Evolutionary conservation across 148 eudicot species (phyloP).

Genomic region (Rhododendron griersonianum): DNA sequence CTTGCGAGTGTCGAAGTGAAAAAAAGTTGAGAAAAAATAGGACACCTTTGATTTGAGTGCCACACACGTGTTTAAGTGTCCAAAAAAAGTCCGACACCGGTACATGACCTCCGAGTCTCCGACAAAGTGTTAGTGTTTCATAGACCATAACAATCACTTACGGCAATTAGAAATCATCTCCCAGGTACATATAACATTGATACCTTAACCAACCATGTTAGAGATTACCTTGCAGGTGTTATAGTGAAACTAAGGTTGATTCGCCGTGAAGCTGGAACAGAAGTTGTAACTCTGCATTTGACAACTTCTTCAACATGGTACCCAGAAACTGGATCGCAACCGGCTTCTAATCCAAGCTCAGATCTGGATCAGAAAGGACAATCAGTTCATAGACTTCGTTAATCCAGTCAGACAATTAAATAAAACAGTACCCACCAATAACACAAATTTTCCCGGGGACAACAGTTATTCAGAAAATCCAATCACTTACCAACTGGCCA

Average conservation of each 20-base stretch:
- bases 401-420: neutral
- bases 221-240: slow-evolving; percentile 44
- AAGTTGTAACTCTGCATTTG: slow-evolving; percentile 87
- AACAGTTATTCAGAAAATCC: neutral
- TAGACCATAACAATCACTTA: neutral
- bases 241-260: slow-evolving; percentile 81
- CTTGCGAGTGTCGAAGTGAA: neutral
- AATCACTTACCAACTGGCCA: neutral
- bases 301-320: slow-evolving; percentile 97
- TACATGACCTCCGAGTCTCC: neutral
- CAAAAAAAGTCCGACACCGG: neutral
- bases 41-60: neutral
- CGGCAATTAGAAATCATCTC: neutral
- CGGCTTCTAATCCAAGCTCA: slow-evolving; percentile 87
- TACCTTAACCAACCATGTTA: neutral
- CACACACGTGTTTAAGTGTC: neutral
- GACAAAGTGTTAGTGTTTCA: neutral
- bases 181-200: neutral
- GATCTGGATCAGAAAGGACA: slow-evolving; percentile 43
- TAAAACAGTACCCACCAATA: neutral
- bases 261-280: slow-evolving; percentile 61
- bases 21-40: neutral
- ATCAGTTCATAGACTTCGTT: neutral
- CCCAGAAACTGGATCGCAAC: slow-evolving; percentile 57
- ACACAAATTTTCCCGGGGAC: neutral